Base-by-base conservation (phyloP, 345 rosid genomes). In the Corchorus olitorius region DNA sequence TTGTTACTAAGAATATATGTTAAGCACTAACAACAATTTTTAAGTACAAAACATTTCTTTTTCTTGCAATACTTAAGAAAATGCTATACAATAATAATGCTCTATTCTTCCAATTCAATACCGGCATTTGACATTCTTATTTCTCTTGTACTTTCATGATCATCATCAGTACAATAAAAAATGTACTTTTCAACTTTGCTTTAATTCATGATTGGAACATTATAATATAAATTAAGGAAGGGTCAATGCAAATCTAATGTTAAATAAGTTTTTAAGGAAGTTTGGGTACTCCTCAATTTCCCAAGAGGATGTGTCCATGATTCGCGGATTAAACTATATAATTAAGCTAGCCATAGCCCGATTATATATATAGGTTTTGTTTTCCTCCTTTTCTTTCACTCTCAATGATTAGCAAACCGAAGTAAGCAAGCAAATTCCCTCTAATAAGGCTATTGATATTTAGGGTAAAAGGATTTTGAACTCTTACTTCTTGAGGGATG, bases 81-180 rank as follows among this genome's bases (percentile, higher is more conserved):
- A 45, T 45, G 14, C 8, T 17, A 37, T 8, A 33, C 43, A 39
- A 39, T 39, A 3, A 39, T 39, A 39, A 39, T 45, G 45, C 72
- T 64, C 62, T 64, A 45, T 48, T 61, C 63, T 35, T 27, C 14
- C 10, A 43, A 12, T 41, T 14, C 19, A 48, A 53, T 48, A 73
- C 19, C 14, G 10, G 46, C 55, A 65, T 79, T 75, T 75, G 66
- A 45, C 76, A 75, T 79, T 70, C 65, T 55, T 49, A 66, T 16
- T 12, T 45, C 27, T 27, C 27, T 27, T 27, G 27, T 27, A 27
- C 27, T 27, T 27, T 27, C 27, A 27, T 27, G 27, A 27, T 27
- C 27, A 27, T 27, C 27, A 27, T 27, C 27, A 27, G 27, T 27
- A 27, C 27, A 27, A 62, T 41, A 22, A 22, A 20, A 58, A 10